Percentiles rank a stretch among this genome's conserved stretches.
phyloP scores from a whole-genome alignment of 805 yeast species.

The Starmera caribaea region DNA sequence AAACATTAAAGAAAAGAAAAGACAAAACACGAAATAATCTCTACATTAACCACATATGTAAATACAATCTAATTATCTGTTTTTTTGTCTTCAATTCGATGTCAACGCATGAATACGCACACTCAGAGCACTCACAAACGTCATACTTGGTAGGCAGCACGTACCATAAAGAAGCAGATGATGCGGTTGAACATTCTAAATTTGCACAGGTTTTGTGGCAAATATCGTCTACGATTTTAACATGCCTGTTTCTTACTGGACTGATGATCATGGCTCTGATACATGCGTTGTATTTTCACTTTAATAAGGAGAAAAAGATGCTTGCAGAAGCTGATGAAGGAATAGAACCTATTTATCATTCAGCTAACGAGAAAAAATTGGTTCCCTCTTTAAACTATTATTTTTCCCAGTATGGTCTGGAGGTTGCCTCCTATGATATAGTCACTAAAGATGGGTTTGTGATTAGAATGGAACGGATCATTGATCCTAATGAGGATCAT shows the following conservation, averaged over 20 bases:
- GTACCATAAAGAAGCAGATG: too few species aligned
- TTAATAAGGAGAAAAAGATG: slow-evolving; percentile 25
- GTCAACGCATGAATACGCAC: too few species aligned
- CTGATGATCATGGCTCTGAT: background rate
- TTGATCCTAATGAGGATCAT: slow-evolving; percentile 30
- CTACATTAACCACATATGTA: too few species aligned
- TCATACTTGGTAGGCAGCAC: too few species aligned
- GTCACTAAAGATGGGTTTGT: slow-evolving; percentile 75
- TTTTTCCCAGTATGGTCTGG: slow-evolving; percentile 49
- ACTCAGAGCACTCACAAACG: too few species aligned
- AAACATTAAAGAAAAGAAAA: too few species aligned
- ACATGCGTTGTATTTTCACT: background rate
- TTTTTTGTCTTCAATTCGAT: too few species aligned
- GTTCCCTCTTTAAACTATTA: slow-evolving; percentile 59
- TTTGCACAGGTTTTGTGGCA: too few species aligned
- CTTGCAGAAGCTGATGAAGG: slow-evolving; percentile 19
- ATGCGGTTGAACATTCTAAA: too few species aligned
- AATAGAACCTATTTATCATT: slow-evolving; percentile 1
- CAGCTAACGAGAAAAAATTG: slow-evolving; percentile 25
- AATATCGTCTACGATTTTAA: background rate
- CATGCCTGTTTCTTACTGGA: background rate
- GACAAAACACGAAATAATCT: too few species aligned
- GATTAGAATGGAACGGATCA: slow-evolving; percentile 53
- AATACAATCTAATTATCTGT: too few species aligned
- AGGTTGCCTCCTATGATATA: slow-evolving; percentile 47